Conservation (phyloP, 139 green algal species). For the Tetradesmus lagerheimii region DNA sequence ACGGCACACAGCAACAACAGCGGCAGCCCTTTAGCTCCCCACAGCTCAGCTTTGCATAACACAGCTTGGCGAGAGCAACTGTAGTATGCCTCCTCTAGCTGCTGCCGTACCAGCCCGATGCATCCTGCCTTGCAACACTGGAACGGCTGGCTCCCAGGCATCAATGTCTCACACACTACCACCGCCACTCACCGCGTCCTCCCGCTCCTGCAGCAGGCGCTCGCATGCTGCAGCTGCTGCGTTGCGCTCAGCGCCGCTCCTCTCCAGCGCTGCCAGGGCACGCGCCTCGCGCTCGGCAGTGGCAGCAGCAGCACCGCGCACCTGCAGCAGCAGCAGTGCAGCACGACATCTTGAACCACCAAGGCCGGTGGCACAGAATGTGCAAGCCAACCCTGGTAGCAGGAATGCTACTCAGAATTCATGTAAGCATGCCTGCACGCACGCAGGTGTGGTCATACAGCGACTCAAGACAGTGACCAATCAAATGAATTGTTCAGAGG, state of each 20-base stretch:
- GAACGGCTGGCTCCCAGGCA: no score
- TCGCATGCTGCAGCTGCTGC: slow-evolving; percentile 10
- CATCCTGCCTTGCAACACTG: no score
- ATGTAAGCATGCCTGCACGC: no score
- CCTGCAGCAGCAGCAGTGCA: slow-evolving; percentile 13
- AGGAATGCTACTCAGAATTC: no score
- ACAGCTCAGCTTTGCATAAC: background rate
- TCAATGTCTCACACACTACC: no score
- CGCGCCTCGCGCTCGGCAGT: slow-evolving; percentile 45
- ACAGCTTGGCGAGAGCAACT: no score
- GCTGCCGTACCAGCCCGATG: background rate
- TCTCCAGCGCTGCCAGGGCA: slow-evolving; percentile 43
- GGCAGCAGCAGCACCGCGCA: slow-evolving; percentile 17
- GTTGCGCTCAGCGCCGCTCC: slow-evolving; percentile 14
- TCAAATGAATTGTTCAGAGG: background rate
- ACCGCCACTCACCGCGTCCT: slow-evolving; percentile 45
- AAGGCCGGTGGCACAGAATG: no score
- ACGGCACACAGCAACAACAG: background rate
- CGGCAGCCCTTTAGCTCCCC: background rate
- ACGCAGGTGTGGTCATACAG: no score
- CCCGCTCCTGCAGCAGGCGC: slow-evolving; percentile 23
- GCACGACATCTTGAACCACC: background rate
- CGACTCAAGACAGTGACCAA: no score
- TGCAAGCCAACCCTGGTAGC: no score
- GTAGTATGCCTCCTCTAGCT: background rate